A percentile compares a stretch with the other conserved stretches of the same genome.
phyloP scores from a whole-genome alignment of 2,329 filamentous ascomycete species.

The Hymenoscyphus albidus region DNA sequence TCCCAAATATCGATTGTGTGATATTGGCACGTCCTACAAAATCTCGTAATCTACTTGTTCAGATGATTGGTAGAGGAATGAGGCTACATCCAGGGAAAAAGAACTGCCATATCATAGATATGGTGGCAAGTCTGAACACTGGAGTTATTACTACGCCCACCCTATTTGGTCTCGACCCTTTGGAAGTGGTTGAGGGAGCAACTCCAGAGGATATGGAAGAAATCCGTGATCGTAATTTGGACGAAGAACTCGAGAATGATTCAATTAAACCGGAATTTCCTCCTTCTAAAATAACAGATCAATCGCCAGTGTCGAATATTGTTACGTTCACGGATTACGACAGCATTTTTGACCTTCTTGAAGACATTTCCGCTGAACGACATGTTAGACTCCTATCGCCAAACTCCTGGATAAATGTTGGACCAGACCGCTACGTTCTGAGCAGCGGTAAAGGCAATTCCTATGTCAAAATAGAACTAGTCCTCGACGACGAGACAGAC shows the following conservation, averaged over 20 bases:
- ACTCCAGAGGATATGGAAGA: slow-evolving; percentile 58
- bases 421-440: slow-evolving; percentile 67
- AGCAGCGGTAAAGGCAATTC: slow-evolving; percentile 57
- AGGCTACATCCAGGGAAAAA: slow-evolving; percentile 74
- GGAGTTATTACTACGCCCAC: slow-evolving; percentile 90
- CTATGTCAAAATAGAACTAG: slow-evolving; percentile 48
- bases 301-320: slow-evolving; percentile 14
- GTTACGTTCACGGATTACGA: slow-evolving; percentile 82
- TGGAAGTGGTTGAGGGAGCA: slow-evolving; percentile 67
- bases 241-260: background rate
- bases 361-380: slow-evolving; percentile 72
- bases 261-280: background rate
- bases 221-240: slow-evolving; percentile 35
- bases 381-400: slow-evolving; percentile 74
- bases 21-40: slow-evolving; percentile 82
- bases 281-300: background rate
- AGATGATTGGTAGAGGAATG: slow-evolving; percentile 97
- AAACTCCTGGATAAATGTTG: slow-evolving; percentile 78
- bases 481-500: slow-evolving; percentile 24
- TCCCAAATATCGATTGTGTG: slow-evolving; percentile 94
- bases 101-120: slow-evolving; percentile 92
- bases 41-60: slow-evolving; percentile 88
- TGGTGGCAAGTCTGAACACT: slow-evolving; percentile 80
- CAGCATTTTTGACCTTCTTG: slow-evolving; percentile 84
- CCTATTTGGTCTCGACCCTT: slow-evolving; percentile 85